Evolutionary conservation across 1,284 basidiomycete genomes (phyloP).

Genomic region (Megacollybia platyphylla): DNA sequence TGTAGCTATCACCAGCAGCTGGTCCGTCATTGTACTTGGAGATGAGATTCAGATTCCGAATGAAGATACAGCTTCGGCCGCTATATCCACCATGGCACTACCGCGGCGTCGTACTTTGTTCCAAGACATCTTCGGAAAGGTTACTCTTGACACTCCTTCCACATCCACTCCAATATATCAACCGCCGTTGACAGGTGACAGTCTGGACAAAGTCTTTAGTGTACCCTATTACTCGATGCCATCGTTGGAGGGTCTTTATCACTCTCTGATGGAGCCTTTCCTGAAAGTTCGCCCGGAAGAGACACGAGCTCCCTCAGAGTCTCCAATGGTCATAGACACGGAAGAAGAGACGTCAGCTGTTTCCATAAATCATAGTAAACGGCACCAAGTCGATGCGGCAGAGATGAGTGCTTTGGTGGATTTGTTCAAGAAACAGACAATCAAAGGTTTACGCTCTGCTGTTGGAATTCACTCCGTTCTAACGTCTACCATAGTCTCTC

Average conservation of each 20-base stretch:
- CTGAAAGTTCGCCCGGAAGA: conserved; percentile 27
- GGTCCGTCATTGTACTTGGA: conserved; percentile 53
- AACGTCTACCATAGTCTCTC: neutral
- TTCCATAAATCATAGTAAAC: conserved; percentile 13
- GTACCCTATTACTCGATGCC: conserved; percentile 74
- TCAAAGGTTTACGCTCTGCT: conserved; percentile 22
- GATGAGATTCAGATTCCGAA: conserved; percentile 30
- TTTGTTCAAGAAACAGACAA: conserved; percentile 33
- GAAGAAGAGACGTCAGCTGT: conserved; percentile 29
- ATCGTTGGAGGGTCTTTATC: conserved; percentile 64
- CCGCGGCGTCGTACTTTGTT: conserved; percentile 51
- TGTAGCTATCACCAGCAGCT: conserved; percentile 53
- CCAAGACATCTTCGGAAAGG: conserved; percentile 75
- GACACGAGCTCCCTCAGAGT: conserved; percentile 11
- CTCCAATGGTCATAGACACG: conserved; percentile 16
- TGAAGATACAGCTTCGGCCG: conserved; percentile 27
- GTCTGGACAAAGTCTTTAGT: conserved; percentile 43
- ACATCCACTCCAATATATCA: conserved; percentile 10
- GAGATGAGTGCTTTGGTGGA: conserved; percentile 37
- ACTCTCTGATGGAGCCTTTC: conserved; percentile 58
- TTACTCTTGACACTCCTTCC: conserved; percentile 32
- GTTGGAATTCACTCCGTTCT: neutral
- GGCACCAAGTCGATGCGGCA: conserved; percentile 24
- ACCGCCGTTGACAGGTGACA: conserved; percentile 19
- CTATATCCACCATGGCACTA: conserved; percentile 22